Evolutionary conservation across 352 stramenopile genomes (phyloP).

Genomic region (Globisporangium orthogonon): DNA sequence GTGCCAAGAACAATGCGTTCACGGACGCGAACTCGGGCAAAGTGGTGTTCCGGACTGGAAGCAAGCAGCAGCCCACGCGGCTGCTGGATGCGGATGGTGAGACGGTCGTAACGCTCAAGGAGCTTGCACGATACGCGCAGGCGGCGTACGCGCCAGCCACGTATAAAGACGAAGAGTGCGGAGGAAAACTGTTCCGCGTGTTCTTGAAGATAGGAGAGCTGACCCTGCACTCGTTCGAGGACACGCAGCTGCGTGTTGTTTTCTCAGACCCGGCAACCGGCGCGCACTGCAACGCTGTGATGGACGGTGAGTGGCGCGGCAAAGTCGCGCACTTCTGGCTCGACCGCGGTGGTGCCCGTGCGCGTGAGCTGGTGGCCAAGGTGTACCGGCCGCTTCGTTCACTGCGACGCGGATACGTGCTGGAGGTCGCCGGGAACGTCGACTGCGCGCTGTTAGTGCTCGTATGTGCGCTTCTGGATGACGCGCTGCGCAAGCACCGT

Average conservation of each 20-base stretch:
- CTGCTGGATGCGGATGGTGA: no score
- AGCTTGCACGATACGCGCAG: no score
- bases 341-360: neutral
- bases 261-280: neutral
- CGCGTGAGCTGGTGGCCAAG: neutral
- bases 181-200: neutral
- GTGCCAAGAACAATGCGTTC: no score
- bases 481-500: neutral
- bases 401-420: neutral
- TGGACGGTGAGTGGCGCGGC: slow-evolving; percentile 3
- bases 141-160: no score
- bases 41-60: no score
- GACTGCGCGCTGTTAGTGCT: slow-evolving; percentile 3
- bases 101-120: no score
- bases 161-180: neutral
- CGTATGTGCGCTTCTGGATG: neutral
- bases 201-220: neutral
- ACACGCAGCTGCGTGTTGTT: neutral
- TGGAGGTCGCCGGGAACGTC: slow-evolving; percentile 2
- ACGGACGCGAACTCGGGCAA: no score
- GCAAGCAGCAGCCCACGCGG: no score
- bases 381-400: neutral
- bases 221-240: neutral
- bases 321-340: neutral
- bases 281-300: slow-evolving; percentile 3